Evolutionary conservation across 148 eudicot genomes (phyloP).

Genomic region (Mesembryanthemum crystallinum): DNA sequence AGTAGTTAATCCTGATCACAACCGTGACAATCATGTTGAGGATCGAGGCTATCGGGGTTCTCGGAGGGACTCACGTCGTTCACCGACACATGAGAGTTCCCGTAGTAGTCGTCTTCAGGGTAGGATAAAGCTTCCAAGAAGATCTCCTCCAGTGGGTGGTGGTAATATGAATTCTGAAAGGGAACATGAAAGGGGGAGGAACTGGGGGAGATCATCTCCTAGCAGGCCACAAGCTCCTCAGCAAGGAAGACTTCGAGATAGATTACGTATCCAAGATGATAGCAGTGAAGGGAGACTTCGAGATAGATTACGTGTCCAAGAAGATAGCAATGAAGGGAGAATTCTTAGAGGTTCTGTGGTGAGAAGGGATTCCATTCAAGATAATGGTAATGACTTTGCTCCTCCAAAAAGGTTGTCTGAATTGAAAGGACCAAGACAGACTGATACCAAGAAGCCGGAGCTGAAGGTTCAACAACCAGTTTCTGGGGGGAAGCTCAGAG

Average conservation of each 20-base stretch:
- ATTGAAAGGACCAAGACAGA: conserved; percentile 44
- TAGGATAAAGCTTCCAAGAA: conserved; percentile 69
- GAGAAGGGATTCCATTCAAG: conserved; percentile 36
- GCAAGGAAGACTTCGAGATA: conserved; percentile 64
- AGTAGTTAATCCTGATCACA: conserved; percentile 58
- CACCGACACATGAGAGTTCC: conserved; percentile 46
- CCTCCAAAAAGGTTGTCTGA: conserved; percentile 71
- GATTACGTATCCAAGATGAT: conserved; percentile 56
- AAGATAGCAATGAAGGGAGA: conserved; percentile 45
- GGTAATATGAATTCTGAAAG: conserved; percentile 22
- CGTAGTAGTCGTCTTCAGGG: conserved; percentile 72
- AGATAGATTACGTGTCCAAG: conserved; percentile 58
- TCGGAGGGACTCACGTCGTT: conserved; percentile 45
- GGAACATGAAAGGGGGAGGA: conserved; percentile 39
- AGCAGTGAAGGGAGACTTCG: conserved; percentile 35
- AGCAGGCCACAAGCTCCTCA: conserved; percentile 42
- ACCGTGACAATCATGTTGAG: conserved; percentile 37
- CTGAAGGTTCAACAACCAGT: conserved; percentile 32
- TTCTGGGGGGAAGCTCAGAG: conserved; percentile 56
- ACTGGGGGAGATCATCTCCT: conserved; percentile 47
- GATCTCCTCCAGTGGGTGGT: conserved; percentile 41
- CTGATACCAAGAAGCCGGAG: conserved; percentile 33
- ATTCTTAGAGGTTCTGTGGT: conserved; percentile 31
- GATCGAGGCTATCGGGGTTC: conserved; percentile 43
- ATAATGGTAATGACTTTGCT: conserved; percentile 35